Conservation (phyloP, 2,329 filamentous ascomycete genomes). For the Xylaria sp. region DNA sequence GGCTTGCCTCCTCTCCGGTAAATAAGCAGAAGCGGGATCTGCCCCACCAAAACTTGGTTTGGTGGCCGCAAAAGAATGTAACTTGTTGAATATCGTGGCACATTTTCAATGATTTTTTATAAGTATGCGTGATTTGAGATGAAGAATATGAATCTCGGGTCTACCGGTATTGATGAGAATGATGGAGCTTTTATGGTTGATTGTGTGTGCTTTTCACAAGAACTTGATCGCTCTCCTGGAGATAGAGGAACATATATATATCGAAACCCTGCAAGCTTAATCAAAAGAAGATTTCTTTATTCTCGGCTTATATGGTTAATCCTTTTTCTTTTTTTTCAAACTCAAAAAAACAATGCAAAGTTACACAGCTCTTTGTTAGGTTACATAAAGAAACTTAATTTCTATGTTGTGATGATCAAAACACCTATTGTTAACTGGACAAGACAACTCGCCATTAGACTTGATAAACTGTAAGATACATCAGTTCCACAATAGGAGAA, state of each 20-base stretch:
- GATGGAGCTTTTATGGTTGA: not conserved
- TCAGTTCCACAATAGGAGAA: too few relatives aligned
- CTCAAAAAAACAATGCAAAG: not conserved
- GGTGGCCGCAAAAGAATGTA: constrained; percentile 23
- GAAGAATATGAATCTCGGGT: not conserved
- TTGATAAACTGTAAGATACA: too few relatives aligned
- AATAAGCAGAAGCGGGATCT: constrained; percentile 25
- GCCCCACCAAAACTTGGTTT: constrained; percentile 11
- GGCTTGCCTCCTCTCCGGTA: not conserved
- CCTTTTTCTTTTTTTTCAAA: not conserved
- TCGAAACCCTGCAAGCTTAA: not conserved
- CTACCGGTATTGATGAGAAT: not conserved
- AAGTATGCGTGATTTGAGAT: not conserved
- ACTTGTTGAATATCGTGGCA: constrained; percentile 27
- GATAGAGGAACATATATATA: not conserved
- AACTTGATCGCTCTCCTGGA: not conserved
- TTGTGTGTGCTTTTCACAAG: not conserved
- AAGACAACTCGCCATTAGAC: too few relatives aligned
- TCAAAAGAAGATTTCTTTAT: not conserved
- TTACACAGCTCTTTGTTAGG: not conserved
- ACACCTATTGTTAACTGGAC: not conserved
- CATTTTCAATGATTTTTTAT: not conserved
- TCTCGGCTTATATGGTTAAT: too few relatives aligned
- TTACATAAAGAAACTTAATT: not conserved
- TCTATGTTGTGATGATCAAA: not conserved